Evolutionary conservation across 2,329 filamentous ascomycete genomes (phyloP), one percentile per base, ranked within the genome.

Genomic region (Aspergillus pseudonomiae): DNA sequence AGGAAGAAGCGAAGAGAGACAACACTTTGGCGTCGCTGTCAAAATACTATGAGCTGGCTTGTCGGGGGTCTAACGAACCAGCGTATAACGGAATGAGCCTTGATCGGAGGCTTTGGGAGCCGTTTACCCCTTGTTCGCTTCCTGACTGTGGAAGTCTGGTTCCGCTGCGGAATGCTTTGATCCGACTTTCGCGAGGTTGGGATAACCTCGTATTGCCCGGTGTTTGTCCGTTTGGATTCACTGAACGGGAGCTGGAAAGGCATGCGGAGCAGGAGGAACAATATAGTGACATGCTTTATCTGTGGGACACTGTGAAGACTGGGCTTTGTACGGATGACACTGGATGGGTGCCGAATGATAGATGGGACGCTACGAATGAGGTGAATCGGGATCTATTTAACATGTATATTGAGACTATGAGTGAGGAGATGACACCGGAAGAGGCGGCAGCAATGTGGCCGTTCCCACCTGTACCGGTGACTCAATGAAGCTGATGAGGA

Each of bases 41-140:
- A 6, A 74, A 73, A 53, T 72, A 70, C 45, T 73, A 72, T 34
- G 69, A 73, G 32, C 68, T 72, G 60, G 61, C 61, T 32, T 56
- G 65, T 55, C 63, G 69, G 60, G 63, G 19, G 41, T 61, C 68
- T 41, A 73, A 71, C 39, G 65, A 65, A 19, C 56, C 28, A 32
- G 59, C 66, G 16, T 70, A 69, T 36, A 45, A 69, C 58, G 69
- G 64, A 21, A 67, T 72, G 63, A 61, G 59, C 10, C 63, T 73
- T 16, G 67, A 71, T 36, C 57, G 59, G 30, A 61, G 64, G 30
- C 59, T 72, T 19, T 72, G 67, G 70, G 68, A 70, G 46, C 65
- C 65, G 4, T 71, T 71, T 39, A 65, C 60, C 12, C 66, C 53
- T 45, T 70, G 65, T 32, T 60, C 68, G 63, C 60, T 68, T 48